A percentile compares a stretch with the other conserved stretches of the same genome.
Conservation (phyloP, 2,329 filamentous ascomycete species). For the Leptographium lundbergii region DNA sequence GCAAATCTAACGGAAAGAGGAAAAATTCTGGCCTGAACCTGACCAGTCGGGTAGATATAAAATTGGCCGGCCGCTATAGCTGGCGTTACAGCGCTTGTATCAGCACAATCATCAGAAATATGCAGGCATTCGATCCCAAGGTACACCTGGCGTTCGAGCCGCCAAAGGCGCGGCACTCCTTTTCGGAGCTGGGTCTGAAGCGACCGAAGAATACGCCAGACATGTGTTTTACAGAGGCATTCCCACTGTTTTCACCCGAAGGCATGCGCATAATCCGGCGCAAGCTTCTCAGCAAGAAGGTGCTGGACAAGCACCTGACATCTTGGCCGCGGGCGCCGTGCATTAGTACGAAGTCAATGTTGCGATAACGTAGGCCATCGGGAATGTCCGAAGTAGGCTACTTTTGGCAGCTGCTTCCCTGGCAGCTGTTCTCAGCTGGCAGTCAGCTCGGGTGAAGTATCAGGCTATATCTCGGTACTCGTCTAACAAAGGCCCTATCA, state of each 20-base stretch:
- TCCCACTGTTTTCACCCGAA: neutral
- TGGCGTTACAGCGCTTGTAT: neutral
- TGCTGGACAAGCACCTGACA: conserved; percentile 1
- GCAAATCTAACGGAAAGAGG: neutral
- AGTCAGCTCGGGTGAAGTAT: too few species aligned
- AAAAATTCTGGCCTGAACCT: neutral
- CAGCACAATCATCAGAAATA: neutral
- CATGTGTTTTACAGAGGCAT: neutral
- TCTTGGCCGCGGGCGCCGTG: conserved; percentile 1
- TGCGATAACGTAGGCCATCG: too few species aligned
- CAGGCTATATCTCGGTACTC: too few species aligned
- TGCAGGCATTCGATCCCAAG: neutral
- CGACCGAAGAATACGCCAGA: neutral
- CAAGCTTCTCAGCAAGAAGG: neutral
- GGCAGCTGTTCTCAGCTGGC: too few species aligned
- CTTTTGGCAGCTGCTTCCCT: too few species aligned
- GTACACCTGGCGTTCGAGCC: conserved; percentile 1
- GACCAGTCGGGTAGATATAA: neutral
- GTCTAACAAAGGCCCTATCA: too few species aligned
- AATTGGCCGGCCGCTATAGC: neutral
- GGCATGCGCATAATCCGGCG: neutral
- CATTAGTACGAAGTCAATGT: neutral
- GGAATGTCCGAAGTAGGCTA: too few species aligned
- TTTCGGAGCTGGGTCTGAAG: neutral
- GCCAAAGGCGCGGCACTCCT: neutral